Evolutionary conservation across 768 basidiomycete species (phyloP), one percentile per base, ranked within the genome.

Genomic region (Rhodotorula paludigena): DNA sequence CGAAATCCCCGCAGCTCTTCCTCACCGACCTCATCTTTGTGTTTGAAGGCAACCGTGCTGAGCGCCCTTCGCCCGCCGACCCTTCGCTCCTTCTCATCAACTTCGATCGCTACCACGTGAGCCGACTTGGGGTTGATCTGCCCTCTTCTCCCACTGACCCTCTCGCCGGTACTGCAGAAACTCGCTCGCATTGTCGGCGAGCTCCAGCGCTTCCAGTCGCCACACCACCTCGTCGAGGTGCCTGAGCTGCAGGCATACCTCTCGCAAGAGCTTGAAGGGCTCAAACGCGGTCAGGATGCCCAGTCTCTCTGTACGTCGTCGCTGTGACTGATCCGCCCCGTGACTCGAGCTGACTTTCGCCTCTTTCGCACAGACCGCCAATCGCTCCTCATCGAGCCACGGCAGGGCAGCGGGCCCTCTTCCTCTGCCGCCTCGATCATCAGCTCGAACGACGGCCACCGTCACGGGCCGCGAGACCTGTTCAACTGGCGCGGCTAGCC

Each of bases 91-190:
- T 86, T 74, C 80, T 99, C 45, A 83, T 98, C 77, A 99, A 99
- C 79, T 92, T 96, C 76, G 94, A 93, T 79, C 94, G 96, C 78
- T 98, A 96, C 74, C 88, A 89, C 76, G 75, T 94, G 90, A 77
- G 83, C n/a, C n/a, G n/a, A n/a, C n/a, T n/a, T n/a, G n/a, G n/a
- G n/a, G n/a, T n/a, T n/a, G n/a, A n/a, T n/a, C n/a, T n/a, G n/a
- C n/a, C n/a, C n/a, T n/a, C n/a, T 93, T 65, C 88, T 41, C 83
- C 86, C 75, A 20, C 84, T 92, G 51, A 86, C 89, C 81, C 89
- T 89, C 85, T 72, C 9, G n/a, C 33, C n/a, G 16, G 35, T 62
- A 47, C 6, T 30, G 39, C 61, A 74, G 73, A 74, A 72, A 69
- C 75, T 76, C 64, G 65, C 73, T 4, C 71, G 69, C 28, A 73